These are phyloP conservation scores for Bondarzewia mesenterica DNA, from an alignment of 1,284 basidiomycete genomes.

Conservation along the genomic window DNA sequence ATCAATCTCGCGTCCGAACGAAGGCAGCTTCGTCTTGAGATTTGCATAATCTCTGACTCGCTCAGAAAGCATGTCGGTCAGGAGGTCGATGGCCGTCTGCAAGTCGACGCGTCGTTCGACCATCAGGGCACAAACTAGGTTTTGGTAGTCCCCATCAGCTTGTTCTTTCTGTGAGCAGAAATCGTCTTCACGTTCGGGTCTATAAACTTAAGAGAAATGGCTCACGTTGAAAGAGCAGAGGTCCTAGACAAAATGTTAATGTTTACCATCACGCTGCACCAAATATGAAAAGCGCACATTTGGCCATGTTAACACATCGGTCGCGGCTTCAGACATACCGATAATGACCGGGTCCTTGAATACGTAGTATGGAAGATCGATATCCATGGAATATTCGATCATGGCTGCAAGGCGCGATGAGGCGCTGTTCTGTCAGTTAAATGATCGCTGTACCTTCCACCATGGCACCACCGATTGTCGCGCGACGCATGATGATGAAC, in stretches of 20 bases:
- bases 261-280: no score
- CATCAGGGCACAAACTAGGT: constrained; percentile 41
- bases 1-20: background rate
- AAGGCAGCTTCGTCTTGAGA: background rate
- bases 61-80: background rate
- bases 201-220: background rate
- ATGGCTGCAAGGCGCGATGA: constrained; percentile 24
- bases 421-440: no score
- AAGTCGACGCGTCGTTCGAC: constrained; percentile 32
- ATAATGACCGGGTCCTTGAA: constrained; percentile 31
- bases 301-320: constrained; percentile 44
- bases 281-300: constrained; percentile 32
- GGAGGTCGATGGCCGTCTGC: constrained; percentile 31
- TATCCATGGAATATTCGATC: constrained; percentile 37
- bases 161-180: constrained; percentile 34
- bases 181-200: constrained; percentile 3
- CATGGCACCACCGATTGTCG: constrained; percentile 34
- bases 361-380: constrained; percentile 36
- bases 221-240: background rate
- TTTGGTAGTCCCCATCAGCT: constrained; percentile 41
- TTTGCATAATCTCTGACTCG: background rate
- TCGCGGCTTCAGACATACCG: constrained; percentile 36
- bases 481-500: constrained; percentile 34
- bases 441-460: constrained; percentile 32
- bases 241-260: background rate